Evolutionary conservation across 768 basidiomycete species (phyloP).

Genomic region (Tylopilus sp.): DNA sequence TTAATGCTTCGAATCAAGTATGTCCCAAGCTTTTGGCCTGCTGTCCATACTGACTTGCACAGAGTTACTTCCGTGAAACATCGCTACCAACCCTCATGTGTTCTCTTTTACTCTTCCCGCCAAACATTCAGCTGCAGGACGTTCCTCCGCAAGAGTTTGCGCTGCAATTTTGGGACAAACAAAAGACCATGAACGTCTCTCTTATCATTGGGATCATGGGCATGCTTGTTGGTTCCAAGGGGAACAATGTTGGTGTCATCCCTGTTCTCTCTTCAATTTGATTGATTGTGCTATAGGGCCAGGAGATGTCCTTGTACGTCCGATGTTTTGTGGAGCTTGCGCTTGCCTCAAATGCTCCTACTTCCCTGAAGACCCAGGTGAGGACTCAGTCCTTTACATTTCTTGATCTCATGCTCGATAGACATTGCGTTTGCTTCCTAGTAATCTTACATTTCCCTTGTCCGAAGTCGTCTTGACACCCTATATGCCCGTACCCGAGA

Average conservation of each 20-base stretch:
- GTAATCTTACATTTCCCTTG: constrained; percentile 55
- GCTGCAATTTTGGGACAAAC: constrained; percentile 93
- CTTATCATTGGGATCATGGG: constrained; percentile 83
- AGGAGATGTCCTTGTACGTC: constrained; percentile 56
- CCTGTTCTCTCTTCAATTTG: not conserved
- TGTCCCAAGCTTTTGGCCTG: constrained; percentile 9
- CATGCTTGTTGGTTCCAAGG: constrained; percentile 77
- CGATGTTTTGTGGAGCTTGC: constrained; percentile 85
- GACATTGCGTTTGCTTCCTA: constrained; percentile 59
- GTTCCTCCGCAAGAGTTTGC: constrained; percentile 85
- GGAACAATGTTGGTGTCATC: constrained; percentile 48
- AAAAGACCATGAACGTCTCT: constrained; percentile 78
- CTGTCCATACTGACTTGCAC: constrained; percentile 14
- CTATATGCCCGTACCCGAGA: constrained; percentile 73
- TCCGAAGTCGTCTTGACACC: constrained; percentile 65
- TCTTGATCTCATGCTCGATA: constrained; percentile 34
- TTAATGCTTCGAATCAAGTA: constrained; percentile 95
- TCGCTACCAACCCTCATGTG: constrained; percentile 64
- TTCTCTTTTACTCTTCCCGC: constrained; percentile 68
- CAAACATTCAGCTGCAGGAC: constrained; percentile 53
- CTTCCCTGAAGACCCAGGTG: constrained; percentile 83
- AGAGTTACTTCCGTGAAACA: constrained; percentile 98
- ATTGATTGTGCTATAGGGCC: constrained; percentile 38
- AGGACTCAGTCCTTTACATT: constrained; percentile 7
- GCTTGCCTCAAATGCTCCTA: constrained; percentile 92